phyloP scores from a whole-genome alignment of 1,284 basidiomycete genomes.

The Gymnopus androsaceus region DNA sequence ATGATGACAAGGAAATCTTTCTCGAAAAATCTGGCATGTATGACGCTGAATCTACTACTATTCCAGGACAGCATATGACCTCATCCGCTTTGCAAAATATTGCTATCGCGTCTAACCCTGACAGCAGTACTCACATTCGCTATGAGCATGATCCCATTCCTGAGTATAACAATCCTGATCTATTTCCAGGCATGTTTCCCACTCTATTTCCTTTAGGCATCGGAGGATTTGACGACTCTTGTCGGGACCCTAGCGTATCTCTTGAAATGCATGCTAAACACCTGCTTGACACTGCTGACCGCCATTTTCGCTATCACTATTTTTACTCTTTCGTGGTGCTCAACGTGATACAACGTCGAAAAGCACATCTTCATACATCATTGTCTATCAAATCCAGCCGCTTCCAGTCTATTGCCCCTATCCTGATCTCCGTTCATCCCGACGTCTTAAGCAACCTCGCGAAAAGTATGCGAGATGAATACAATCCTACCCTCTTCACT shows the following conservation, averaged over 20 bases:
- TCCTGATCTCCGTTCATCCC: conserved; percentile 2
- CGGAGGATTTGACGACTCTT: conserved; percentile 33
- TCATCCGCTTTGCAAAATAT: conserved; percentile 26
- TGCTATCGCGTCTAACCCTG: conserved; percentile 8
- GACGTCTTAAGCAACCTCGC: conserved; percentile 14
- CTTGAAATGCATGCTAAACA: conserved; percentile 26
- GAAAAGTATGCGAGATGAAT: conserved; percentile 9
- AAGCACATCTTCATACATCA: conserved; percentile 24
- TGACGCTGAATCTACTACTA: neutral
- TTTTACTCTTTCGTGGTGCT: conserved; percentile 34
- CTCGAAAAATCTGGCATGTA: neutral
- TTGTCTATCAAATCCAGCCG: conserved; percentile 21
- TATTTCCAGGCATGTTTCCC: conserved; percentile 34
- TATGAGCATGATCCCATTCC: conserved; percentile 20
- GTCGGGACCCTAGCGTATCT: conserved; percentile 13
- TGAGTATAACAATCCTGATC: conserved; percentile 30
- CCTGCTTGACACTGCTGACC: conserved; percentile 22
- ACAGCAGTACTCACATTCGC: no score
- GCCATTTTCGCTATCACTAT: conserved; percentile 31
- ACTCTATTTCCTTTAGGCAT: conserved; percentile 35
- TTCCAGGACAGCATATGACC: neutral
- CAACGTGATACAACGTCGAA: conserved; percentile 31
- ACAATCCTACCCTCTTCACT: neutral
- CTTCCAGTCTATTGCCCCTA: conserved; percentile 19
- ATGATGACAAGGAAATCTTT: neutral